Base-by-base conservation (phyloP, 495 filamentous ascomycete genomes). In the Rostrohypoxylon terebratum region DNA sequence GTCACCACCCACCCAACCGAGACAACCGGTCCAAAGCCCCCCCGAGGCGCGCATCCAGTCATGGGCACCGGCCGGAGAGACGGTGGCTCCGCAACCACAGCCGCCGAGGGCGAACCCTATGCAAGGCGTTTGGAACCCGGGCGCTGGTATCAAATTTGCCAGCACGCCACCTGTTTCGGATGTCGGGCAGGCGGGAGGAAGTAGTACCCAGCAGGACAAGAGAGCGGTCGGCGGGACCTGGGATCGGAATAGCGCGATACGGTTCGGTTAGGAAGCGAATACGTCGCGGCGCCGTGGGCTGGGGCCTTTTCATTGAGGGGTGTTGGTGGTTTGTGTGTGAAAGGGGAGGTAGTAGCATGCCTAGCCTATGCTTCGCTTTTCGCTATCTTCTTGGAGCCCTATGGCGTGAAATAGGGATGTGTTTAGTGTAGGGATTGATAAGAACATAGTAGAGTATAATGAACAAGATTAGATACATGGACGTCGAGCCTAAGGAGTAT, bases 61-160 rank as follows among this genome's bases (percentile, higher is more conserved):
- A 31, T 84, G 82, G 82, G 82, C 80, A 0, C 71, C 74, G 8
- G 69, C 61, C n/a, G 42, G 66, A 14, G 80, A 81, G 18, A 82
- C 82, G 20, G 82, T 87, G 3, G 81, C 86, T 0, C 83, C 83
- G 16, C 87, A 90, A 33, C 76, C 76, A 13, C 86, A 90, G 36
- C 80, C 85, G 1, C 81, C 84, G 20, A 79, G 81, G 74, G 81
- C 84, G 16, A 77, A 77, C 21, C 85, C 86, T 0, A 82, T 87
- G 71, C 80, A 80, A n/a, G 81, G 84, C 2, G 88, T 92, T 67
- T 96, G 93, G 93, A 87, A 88, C 42, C 92, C 92, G 0, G 90
- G 92, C 4, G 88, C 92, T 82, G 92, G 91, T 0, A 94, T 96
- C 67, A 90, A 90, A 18, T 96, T 95, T 76, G 85, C 86, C 6